Conservation (phyloP, 208 protist species). For the Trypanosoma melophagium region DNA sequence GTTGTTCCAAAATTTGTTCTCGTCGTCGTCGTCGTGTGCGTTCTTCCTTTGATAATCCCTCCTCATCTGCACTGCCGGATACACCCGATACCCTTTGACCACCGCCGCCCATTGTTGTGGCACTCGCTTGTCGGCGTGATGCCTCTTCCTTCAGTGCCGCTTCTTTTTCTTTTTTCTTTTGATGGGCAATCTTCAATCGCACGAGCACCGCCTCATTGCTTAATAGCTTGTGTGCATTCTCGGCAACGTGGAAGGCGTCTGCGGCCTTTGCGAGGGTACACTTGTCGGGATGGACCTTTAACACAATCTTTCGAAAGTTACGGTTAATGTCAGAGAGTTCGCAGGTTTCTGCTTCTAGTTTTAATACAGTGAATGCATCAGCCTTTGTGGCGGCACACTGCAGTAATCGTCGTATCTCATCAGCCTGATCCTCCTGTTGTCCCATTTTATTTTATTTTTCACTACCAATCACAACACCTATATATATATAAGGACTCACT, state of each 20-base stretch:
- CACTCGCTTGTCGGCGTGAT: constrained; percentile 16
- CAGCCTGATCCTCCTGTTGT: constrained; percentile 42
- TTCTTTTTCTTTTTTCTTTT: constrained; percentile 55
- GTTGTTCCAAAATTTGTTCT: constrained; percentile 61
- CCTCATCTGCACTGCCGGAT: background rate
- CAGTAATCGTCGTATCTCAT: constrained; percentile 69
- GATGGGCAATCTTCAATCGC: constrained; percentile 65
- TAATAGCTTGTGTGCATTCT: constrained; percentile 80
- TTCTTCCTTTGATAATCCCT: constrained; percentile 51
- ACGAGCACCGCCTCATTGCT: constrained; percentile 68
- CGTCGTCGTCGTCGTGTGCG: constrained; percentile 44
- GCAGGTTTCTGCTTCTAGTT: constrained; percentile 62
- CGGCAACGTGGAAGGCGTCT: constrained; percentile 81
- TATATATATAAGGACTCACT: no score
- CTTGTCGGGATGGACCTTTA: constrained; percentile 90
- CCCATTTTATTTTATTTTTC: constrained; percentile 27
- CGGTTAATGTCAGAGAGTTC: constrained; percentile 65
- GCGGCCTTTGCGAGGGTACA: constrained; percentile 69
- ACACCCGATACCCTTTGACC: background rate
- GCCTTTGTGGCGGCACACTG: constrained; percentile 39
- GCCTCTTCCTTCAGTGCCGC: constrained; percentile 39
- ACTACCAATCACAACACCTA: no score
- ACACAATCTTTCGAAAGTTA: constrained; percentile 69
- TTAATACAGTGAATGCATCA: constrained; percentile 62
- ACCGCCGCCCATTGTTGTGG: background rate